Base-by-base conservation (phyloP, 2,329 filamentous ascomycete genomes). In the Arthrocladium fulminans region DNA sequence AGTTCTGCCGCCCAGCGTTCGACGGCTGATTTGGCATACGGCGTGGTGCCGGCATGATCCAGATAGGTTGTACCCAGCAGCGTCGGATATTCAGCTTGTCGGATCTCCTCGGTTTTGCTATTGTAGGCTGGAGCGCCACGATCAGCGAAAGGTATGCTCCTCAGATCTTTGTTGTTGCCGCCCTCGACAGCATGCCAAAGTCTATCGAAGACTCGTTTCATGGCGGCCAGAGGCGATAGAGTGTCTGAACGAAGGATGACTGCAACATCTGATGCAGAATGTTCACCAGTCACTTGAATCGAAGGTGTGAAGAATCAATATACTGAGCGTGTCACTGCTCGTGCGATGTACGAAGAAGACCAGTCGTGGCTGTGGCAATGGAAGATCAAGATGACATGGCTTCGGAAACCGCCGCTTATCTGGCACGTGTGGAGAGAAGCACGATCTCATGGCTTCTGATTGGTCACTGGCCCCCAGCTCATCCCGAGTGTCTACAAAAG, bases 31-130 rank as follows among this genome's bases (percentile, higher is more conserved):
- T 84, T 90, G 35, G 88, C 73, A 61, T 85, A 87, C 1, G 85
- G 72, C 0, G 89, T 90, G n/a, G 87, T 86, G n/a, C 88, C 90
- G 0, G 88, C 88, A 83, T 97, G 89, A 59, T 97, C 90, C 49
- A 97, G 81, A 64, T 96, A 97, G 40, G 82, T 74, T 8, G 79
- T 80, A 45, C 77, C 86, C 57, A 62, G 65, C 22, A 72, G 60
- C 25, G 63, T 54, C 17, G 73, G 73, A 60, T 75, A 76, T 54
- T 77, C 69, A 17, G 57, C 57, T 22, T 63, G 60, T 41, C 73
- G 66, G 53, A 76, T 72, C 3, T 60, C 53, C 47, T 73, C 69
- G 48, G 76, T 65, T 47, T 72, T 65, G n/a, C 61, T 61, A 51
- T 71, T 63, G 53, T 72, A 71, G 12, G 62, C 65, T 5, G 17